Base-by-base conservation (phyloP, 306 rosid genomes). In the Leucaena leucocephala region DNA sequence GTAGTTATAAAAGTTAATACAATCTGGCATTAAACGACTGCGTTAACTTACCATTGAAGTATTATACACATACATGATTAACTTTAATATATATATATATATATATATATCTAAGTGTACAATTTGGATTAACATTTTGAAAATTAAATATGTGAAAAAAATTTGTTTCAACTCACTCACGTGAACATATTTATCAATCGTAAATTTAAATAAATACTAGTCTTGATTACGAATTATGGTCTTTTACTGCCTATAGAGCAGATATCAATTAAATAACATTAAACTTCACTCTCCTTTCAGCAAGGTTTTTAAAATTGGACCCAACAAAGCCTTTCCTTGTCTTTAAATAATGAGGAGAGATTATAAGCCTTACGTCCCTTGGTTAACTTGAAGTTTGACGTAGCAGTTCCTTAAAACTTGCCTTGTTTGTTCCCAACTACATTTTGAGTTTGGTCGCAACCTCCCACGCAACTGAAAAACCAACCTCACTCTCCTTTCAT, bases 401-500 rank as follows among this genome's bases (percentile, higher is more conserved):
- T 50, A 50, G 75, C 75, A 70, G 75, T 70, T 27, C 50, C 64
- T 50, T 72, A 16, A 72, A 72, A 49, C 67, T 73, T 73, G 7
- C 40, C 52, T 40, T 57, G 6, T 55, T 54, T 57, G 46, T 19
- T 55, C 21, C 21, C 68, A 4, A 19, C 50, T 11, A 63, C 69
- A 63, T 3, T 34, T 44, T 3, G 14, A 46, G 58, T 22, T 2
- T 78, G 39, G 34, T 8, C 50, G 10, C 57, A 67, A 27, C 33
- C 33, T 66, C 34, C 48, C 57, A 77, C 35, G 57, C 17, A 13
- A 43, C 13, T 21, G 50, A 57, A 54, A 15, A 54, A 61, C 69
- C 71, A 13, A 21, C 19, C 21, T 40, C 68, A 39, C 79, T 40
- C n/a, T 19, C 52, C 36, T 4, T 1, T 21, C 52, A 9, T 16